Evolutionary conservation across 495 filamentous ascomycete genomes (phyloP), one percentile per base, ranked within the genome.

Genomic region (Parathielavia hyrcaniae): DNA sequence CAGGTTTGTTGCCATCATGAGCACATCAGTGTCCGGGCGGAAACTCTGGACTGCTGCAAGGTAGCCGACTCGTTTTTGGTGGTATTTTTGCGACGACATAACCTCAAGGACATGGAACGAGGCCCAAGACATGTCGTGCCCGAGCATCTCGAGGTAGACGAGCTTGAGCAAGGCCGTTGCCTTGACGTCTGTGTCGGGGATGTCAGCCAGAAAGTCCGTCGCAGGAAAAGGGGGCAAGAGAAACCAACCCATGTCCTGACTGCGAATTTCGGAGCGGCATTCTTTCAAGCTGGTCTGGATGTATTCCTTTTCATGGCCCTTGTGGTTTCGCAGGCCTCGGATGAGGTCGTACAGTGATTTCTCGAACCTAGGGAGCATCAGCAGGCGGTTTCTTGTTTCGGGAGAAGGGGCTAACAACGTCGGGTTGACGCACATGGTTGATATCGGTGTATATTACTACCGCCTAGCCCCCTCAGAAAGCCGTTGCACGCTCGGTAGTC

Each of bases 271-370:
- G 50, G 83, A 73, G 62, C 90, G 90, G 71, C 93, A 98, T 90
- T 98, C 93, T 75, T 87, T 88, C 66, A 97, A 75, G 62, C 85
- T 89, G 61, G 86, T 83, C 66, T 95, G 86, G 53, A 97, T 91
- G 72, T 97, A 98, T 60, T 92, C 88, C 65, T 87, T 86, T 73
- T 98, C 93, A 56, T 83, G 86, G 52, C 91, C 95, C 70, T 92
- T 96, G 73, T 97, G 91, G 64, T 86, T 91, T 50, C 93, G 85
- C 58, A 97, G 77, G 67, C 93, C 93, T 74, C 92, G 83, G 58
- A 98, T 98, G 76, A 98, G 91, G 83, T 97, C 92, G 78, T 96
- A 96, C 41, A 98, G 81, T 2, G 91, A 96, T 75, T 98, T 98
- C 70, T 98, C 93, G 75, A 98, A 98, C 93, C 89, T 97, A 58